These are phyloP conservation scores for Bolboschoenoplectus hybrid DNA, from an alignment of 202 grass and related monocot species.

Conservation along the genomic window DNA sequence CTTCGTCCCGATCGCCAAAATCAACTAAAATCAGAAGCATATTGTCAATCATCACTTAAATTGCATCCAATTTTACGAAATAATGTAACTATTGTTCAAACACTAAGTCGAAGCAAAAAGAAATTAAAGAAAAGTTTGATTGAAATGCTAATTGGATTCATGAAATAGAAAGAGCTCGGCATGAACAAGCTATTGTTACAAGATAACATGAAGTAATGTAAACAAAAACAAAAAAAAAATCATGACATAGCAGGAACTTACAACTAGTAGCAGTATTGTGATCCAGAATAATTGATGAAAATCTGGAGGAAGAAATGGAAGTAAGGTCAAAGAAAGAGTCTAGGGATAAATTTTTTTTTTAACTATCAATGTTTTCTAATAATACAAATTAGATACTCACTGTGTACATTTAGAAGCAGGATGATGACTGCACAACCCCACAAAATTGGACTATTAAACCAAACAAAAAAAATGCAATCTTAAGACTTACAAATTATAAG, in stretches of 20 bases:
- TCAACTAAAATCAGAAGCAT: conserved; percentile 52
- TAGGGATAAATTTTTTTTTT: neutral
- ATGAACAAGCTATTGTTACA: neutral
- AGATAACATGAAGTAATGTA: neutral
- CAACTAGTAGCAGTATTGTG: conserved; percentile 72
- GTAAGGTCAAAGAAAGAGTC: conserved; percentile 8
- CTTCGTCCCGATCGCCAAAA: conserved; percentile 86
- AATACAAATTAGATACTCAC: conserved; percentile 51
- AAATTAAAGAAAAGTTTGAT: neutral
- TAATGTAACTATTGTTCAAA: neutral
- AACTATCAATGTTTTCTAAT: neutral
- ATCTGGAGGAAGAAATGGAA: conserved; percentile 49
- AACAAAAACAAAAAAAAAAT: neutral
- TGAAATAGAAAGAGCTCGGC: neutral
- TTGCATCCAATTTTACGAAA: neutral
- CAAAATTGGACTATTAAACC: conserved; percentile 60
- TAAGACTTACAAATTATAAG: conserved; percentile 16
- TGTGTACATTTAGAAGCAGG: conserved; percentile 85
- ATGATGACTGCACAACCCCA: conserved; percentile 77
- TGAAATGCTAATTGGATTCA: neutral
- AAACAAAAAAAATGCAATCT: conserved; percentile 38
- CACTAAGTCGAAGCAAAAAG: neutral
- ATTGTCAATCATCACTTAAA: conserved; percentile 4
- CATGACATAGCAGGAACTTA: conserved; percentile 48
- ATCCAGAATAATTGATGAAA: conserved; percentile 77